Conservation (phyloP, 2,329 filamentous ascomycete species). For the Balansia obtecta region DNA sequence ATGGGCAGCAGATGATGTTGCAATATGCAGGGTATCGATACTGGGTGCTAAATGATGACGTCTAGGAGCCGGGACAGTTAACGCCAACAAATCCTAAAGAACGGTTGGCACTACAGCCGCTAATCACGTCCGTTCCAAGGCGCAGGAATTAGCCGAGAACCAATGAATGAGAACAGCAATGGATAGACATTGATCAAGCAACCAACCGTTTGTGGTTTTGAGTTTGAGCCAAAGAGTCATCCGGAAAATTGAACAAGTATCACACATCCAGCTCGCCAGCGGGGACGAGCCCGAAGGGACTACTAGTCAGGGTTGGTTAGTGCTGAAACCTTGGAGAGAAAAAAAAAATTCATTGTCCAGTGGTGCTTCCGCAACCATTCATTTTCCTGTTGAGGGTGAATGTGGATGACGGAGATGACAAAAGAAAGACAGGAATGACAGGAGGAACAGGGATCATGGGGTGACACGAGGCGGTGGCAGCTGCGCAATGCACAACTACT, state of each 20-base stretch:
- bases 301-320: background rate
- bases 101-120: background rate
- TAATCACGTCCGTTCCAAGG: background rate
- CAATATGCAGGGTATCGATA: no score
- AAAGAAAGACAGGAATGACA: background rate
- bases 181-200: background rate
- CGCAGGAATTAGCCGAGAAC: background rate
- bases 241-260: background rate
- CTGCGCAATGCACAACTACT: background rate
- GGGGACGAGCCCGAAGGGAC: background rate
- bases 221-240: background rate
- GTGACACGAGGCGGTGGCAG: background rate
- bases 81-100: background rate
- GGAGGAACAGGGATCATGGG: background rate
- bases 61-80: background rate
- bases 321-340: background rate
- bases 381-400: no score
- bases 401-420: no score
- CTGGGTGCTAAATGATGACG: background rate
- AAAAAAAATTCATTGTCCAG: no score
- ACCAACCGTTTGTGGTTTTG: background rate
- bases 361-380: no score
- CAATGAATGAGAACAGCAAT: background rate
- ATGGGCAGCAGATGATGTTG: no score
- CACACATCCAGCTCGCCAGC: background rate